These are phyloP conservation scores for Aspergillus heteromorphus DNA, from an alignment of 495 filamentous ascomycete genomes.

Conservation along the genomic window DNA sequence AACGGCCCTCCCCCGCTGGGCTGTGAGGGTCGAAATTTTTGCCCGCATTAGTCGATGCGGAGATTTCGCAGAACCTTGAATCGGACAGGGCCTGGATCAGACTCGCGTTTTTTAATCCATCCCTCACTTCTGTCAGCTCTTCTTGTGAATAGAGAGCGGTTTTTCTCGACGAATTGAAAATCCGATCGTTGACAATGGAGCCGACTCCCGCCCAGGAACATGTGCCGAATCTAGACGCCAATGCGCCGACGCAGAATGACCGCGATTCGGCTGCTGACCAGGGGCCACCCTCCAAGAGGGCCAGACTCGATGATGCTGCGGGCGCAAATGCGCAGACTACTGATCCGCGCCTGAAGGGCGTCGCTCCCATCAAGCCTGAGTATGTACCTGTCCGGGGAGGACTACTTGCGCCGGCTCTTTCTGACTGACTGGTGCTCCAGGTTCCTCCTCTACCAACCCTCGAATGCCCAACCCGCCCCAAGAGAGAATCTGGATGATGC, in stretches of 20 bases:
- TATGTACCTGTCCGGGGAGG: slow-evolving; percentile 41
- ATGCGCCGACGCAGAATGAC: slow-evolving; percentile 10
- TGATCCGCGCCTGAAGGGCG: slow-evolving; percentile 52
- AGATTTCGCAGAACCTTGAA: background rate
- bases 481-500: slow-evolving; percentile 53
- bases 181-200: slow-evolving; percentile 11
- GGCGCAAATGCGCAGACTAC: slow-evolving; percentile 18
- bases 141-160: background rate
- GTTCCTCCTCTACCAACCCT: slow-evolving; percentile 47
- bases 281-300: slow-evolving; percentile 55
- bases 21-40: background rate
- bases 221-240: slow-evolving; percentile 7
- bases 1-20: background rate
- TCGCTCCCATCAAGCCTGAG: slow-evolving; percentile 83
- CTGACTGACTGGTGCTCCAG: slow-evolving; percentile 31
- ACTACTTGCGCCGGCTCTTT: background rate
- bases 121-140: background rate
- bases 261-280: slow-evolving; percentile 14
- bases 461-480: slow-evolving; percentile 15
- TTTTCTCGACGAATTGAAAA: background rate
- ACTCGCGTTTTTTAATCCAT: background rate
- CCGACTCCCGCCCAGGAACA: slow-evolving; percentile 7
- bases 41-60: background rate
- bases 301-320: slow-evolving; percentile 45
- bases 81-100: background rate